Percentiles rank a stretch among this genome's conserved stretches.
Conservation (phyloP, 2,329 filamentous ascomycete genomes). For the Phyllosticta citriasiana region DNA sequence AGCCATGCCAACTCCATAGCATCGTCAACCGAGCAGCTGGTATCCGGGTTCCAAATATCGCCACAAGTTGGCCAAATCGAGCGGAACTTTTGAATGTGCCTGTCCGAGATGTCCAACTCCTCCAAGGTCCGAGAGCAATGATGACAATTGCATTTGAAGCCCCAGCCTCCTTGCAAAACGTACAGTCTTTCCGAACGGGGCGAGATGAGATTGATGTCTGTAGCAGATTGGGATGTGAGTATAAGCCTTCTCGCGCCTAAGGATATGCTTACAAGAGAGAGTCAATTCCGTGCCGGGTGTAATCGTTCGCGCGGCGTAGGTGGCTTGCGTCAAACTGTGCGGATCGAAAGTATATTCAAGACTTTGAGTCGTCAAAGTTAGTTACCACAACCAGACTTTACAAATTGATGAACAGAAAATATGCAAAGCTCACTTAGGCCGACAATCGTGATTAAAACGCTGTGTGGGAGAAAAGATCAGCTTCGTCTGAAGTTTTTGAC, state of each 20-base stretch:
- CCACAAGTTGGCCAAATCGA: background rate
- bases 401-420: background rate
- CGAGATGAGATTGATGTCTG: background rate
- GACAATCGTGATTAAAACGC: background rate
- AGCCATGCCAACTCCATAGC: background rate
- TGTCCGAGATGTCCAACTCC: background rate
- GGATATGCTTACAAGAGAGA: background rate
- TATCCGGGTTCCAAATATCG: background rate
- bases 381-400: background rate
- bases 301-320: background rate
- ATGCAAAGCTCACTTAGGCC: background rate
- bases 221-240: background rate
- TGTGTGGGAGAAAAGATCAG: background rate
- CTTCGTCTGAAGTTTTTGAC: background rate
- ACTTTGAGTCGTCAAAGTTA: background rate
- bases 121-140: background rate
- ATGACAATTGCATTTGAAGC: background rate
- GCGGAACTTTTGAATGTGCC: background rate
- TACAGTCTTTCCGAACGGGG: background rate
- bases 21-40: background rate
- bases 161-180: background rate
- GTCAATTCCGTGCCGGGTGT: background rate
- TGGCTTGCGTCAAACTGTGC: background rate
- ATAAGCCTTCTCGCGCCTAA: background rate
- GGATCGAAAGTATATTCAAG: background rate